Base-by-base conservation (phyloP, 306 rosid species). In the Rosa persica region DNA sequence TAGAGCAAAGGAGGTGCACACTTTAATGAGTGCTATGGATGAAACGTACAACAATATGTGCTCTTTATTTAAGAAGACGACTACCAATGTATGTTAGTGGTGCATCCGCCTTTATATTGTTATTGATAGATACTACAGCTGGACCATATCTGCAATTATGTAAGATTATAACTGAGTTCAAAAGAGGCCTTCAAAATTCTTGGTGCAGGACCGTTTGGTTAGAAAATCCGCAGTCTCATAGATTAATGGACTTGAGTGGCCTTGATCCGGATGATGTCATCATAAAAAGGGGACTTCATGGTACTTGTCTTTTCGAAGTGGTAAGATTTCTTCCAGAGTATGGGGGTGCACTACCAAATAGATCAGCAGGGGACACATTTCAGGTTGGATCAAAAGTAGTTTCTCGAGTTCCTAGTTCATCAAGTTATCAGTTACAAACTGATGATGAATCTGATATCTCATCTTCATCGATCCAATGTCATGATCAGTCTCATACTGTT, bases 131-230 rank as follows among this genome's bases (percentile, higher is more conserved):
- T 80, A 51, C 73, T 2, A 62, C 51, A 25, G 73, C 79, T 19
- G 81, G 84, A 43, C 82, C 81, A 13, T 57, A 75, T 46, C 19
- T 39, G n/a, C 76, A 81, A 49, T 6, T 85, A 22, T 27, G 70
- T 4, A 68, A 25, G 54, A 70, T 65, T 51, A 79, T 81, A 10
- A 72, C 78, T 23, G 85, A 78, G n/a, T 88, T 88, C 76, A 81
- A 58, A 76, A 81, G 12, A 9, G 54, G 69, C 6, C 65, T 75
- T 30, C 67, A 70, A 4, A 80, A 73, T 65, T 81, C 80, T 58
- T 40, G 30, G 40, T 88, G 90, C 75, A 87, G 55, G 83, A 86
- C 90, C 44, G 90, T 92, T 68, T 94, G 94, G 98, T 84, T 94
- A 49, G 84, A 82, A 15, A 90, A 86, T 60, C 76, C 85, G 25